These are phyloP conservation scores for Fistulinella cinereoalba DNA, from an alignment of 1,284 basidiomycete species.

Conservation along the genomic window DNA sequence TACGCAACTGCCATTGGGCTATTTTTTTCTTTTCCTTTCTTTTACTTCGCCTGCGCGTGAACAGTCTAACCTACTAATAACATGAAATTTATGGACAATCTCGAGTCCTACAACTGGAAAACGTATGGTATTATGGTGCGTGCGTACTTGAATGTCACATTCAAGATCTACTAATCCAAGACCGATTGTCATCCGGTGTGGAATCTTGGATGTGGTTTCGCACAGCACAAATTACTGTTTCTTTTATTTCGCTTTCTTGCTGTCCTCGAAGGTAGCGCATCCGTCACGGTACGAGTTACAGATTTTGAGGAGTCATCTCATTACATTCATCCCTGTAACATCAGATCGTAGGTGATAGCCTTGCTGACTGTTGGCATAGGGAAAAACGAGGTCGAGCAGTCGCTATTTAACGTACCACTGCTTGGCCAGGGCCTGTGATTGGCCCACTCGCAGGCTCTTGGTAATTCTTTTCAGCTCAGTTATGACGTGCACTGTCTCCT, in stretches of 20 bases:
- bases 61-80: too few species aligned
- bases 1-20: too few species aligned
- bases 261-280: slow-evolving; percentile 63
- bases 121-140: slow-evolving; percentile 57
- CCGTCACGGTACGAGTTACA: slow-evolving; percentile 47
- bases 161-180: background rate
- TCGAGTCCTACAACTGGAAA: slow-evolving; percentile 48
- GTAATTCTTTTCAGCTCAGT: slow-evolving; percentile 31
- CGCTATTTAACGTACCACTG: slow-evolving; percentile 63
- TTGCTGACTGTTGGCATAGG: slow-evolving; percentile 68
- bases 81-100: slow-evolving; percentile 53
- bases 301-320: too few species aligned
- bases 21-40: too few species aligned
- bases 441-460: slow-evolving; percentile 66
- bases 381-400: slow-evolving; percentile 69
- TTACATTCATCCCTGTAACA: background rate
- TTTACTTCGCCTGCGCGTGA: too few species aligned
- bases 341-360: slow-evolving; percentile 67
- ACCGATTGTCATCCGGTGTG: slow-evolving; percentile 43
- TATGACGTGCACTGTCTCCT: too few species aligned
- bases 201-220: slow-evolving; percentile 67
- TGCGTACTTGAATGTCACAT: slow-evolving; percentile 23
- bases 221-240: slow-evolving; percentile 53
- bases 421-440: slow-evolving; percentile 56
- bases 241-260: slow-evolving; percentile 66